phyloP scores from a whole-genome alignment of 73 alveolate genomes.

The Paramecium tetraurelia region DNA sequence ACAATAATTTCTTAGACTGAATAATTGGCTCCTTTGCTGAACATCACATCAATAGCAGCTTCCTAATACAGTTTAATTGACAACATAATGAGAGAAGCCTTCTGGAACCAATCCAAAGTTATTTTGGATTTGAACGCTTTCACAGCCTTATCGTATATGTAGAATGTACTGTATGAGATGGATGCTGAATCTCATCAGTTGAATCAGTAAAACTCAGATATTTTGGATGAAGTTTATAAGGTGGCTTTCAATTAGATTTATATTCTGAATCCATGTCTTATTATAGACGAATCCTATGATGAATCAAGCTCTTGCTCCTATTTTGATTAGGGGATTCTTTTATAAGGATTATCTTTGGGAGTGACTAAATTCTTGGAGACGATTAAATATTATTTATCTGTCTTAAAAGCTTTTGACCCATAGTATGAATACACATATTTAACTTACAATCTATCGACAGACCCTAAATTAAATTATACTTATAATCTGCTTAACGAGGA shows the following conservation, averaged over 20 bases:
- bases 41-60: not conserved
- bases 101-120: not conserved
- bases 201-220: not conserved
- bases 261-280: not conserved
- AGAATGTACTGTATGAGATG: not conserved
- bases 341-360: slow-evolving; percentile 37
- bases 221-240: not conserved
- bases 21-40: not conserved
- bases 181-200: not conserved
- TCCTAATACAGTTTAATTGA: not conserved
- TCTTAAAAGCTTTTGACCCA: not conserved
- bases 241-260: not conserved
- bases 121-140: not conserved
- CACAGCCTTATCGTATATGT: not conserved
- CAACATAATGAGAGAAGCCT: not conserved
- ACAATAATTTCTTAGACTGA: not conserved
- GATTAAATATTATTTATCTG: not conserved
- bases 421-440: not conserved
- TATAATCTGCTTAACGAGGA: not conserved
- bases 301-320: not conserved
- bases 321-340: not conserved
- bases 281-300: not conserved
- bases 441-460: not conserved
- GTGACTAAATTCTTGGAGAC: slow-evolving; percentile 36
- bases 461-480: not conserved